Evolutionary conservation across 495 filamentous ascomycete species (phyloP), one percentile per base, ranked within the genome.

Genomic region (Penicillium desertorum): DNA sequence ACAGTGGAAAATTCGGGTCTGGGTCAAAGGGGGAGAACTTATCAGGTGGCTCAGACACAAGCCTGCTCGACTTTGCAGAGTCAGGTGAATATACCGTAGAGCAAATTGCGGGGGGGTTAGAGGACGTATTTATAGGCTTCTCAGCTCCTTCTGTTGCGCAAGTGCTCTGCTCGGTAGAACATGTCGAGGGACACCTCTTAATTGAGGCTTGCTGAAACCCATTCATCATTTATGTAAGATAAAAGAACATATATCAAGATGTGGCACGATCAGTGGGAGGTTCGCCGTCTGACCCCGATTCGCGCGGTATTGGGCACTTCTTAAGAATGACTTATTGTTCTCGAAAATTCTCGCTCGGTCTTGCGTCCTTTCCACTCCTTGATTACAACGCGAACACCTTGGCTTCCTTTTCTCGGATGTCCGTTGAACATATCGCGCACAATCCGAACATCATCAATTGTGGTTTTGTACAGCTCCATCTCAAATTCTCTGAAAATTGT

Each of bases 391-490:
- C n/a, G n/a, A n/a, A n/a, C 55, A 16, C 60, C 60, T 43, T 54
- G 19, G 34, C 55, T 62, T 20, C 32, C 55, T 16, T 58, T 42
- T 17, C 39, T 27, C 0, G 60, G 60, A 23, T 46, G 50, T 0
- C 55, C 55, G 42, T 58, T 62, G 39, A 69, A 66, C 32, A 64
- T 66, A 16, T 69, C 66, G 11, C 56, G 57, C 9, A 48, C 45
- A 23, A 66, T 54, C 1, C 48, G 41, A 11, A 75, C 64, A 61
- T 75, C 70, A 25, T 73, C 68, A 12, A 62, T 47, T 0, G 62
- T 71, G 12, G 74, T 77, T 27, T 77, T 62, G 54, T 63, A 71
- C 7, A 75, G 62, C 48, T 75, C 66, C 51, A 76, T 65, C 5
- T 71, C 66, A 37, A 69, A 67, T 20, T 63, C 56, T 8, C 63